A percentile compares a stretch with the other conserved stretches of the same genome.
Evolutionary conservation across 306 rosid genomes (phyloP).

Genomic region (Sphenostylis stenocarpa): DNA sequence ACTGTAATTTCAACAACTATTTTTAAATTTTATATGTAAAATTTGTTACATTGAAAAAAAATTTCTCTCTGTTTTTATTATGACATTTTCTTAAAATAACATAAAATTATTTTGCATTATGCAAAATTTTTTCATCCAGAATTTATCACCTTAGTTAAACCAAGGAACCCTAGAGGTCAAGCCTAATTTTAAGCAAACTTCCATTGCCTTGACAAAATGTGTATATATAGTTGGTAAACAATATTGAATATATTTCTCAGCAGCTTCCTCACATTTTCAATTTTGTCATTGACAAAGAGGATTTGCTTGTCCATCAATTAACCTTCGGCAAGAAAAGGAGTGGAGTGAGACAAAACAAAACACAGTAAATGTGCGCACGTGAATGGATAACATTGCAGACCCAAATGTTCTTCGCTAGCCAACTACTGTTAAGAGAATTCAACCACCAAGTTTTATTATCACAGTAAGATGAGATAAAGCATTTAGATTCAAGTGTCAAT

Average conservation of each 20-base stretch:
- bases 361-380: neutral
- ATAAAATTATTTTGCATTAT: neutral
- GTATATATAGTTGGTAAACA: conserved; percentile 31
- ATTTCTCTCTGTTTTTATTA: too few relatives aligned
- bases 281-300: neutral
- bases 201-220: neutral
- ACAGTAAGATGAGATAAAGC: neutral
- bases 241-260: conserved; percentile 24
- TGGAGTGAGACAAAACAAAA: neutral
- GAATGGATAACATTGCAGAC: conserved; percentile 29
- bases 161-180: conserved; percentile 7
- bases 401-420: conserved; percentile 48
- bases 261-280: neutral
- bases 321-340: neutral
- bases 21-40: too few relatives aligned
- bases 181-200: conserved; percentile 11
- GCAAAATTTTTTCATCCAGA: neutral
- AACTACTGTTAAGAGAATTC: conserved; percentile 38
- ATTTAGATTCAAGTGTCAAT: conserved; percentile 1
- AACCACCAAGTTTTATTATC: conserved; percentile 26
- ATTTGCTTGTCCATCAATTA: conserved; percentile 24
- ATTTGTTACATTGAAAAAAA: too few relatives aligned
- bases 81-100: too few relatives aligned
- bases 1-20: too few relatives aligned
- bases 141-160: conserved; percentile 5